Evolutionary conservation across 495 filamentous ascomycete genomes (phyloP).

Genomic region (Podospora fimiseda): DNA sequence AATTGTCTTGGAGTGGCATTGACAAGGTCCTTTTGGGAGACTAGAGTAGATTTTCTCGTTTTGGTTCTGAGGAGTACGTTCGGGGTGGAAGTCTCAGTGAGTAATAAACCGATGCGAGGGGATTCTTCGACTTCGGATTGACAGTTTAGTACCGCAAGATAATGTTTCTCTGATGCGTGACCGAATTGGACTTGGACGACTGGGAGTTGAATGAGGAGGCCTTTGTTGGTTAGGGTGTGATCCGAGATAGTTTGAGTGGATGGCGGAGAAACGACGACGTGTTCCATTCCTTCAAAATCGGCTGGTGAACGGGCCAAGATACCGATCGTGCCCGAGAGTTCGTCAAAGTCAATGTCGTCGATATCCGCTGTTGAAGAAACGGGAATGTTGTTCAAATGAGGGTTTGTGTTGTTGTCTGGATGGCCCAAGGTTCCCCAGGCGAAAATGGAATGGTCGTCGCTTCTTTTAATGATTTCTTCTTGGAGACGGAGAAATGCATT

Average conservation of each 20-base stretch:
- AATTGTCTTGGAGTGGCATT: slow-evolving; percentile 2
- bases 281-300: slow-evolving; percentile 15
- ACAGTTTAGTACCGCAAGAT: slow-evolving; percentile 19
- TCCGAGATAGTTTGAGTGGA: slow-evolving; percentile 1
- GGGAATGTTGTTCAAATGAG: not conserved
- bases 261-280: slow-evolving; percentile 6
- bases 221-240: slow-evolving; percentile 23
- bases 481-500: slow-evolving; percentile 29
- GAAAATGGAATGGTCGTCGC: slow-evolving; percentile 25
- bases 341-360: slow-evolving; percentile 13
- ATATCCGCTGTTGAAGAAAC: not conserved
- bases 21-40: slow-evolving; percentile 7
- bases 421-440: slow-evolving; percentile 20
- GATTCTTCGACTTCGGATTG: slow-evolving; percentile 9
- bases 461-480: slow-evolving; percentile 25
- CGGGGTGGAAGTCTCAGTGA: slow-evolving; percentile 12
- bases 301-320: slow-evolving; percentile 14
- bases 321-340: slow-evolving; percentile 5
- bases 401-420: not conserved
- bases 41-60: slow-evolving; percentile 10
- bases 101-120: slow-evolving; percentile 15
- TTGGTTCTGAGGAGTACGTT: slow-evolving; percentile 20
- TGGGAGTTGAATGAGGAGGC: slow-evolving; percentile 15
- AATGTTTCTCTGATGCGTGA: slow-evolving; percentile 6
- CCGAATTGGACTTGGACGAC: slow-evolving; percentile 4